These are phyloP conservation scores for Acorus calamus DNA, from an alignment of 106 monocot genomes.

Conservation along the genomic window DNA sequence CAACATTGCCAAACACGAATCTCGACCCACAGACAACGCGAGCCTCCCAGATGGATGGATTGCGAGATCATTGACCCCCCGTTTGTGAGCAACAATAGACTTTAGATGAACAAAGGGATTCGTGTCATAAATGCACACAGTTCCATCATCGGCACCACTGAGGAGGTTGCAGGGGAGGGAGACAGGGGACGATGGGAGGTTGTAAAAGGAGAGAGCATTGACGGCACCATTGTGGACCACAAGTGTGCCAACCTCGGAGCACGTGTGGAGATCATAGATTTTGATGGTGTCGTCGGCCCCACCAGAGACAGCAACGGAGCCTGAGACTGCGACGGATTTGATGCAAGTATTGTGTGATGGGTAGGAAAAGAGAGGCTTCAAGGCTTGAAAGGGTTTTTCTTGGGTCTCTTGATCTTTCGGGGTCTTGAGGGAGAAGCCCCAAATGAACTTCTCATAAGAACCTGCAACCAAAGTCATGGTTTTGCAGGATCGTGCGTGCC, in stretches of 20 bases:
- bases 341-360: constrained; percentile 68
- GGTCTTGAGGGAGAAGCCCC: constrained; percentile 86
- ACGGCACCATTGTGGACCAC: constrained; percentile 49
- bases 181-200: constrained; percentile 22
- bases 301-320: constrained; percentile 74
- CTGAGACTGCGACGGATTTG: constrained; percentile 60
- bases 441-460: constrained; percentile 88
- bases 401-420: not conserved
- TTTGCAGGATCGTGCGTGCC: too few relatives aligned
- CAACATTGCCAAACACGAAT: constrained; percentile 60
- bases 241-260: constrained; percentile 59
- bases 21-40: constrained; percentile 70
- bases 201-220: constrained; percentile 57
- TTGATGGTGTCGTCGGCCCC: constrained; percentile 76
- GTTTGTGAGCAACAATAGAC: constrained; percentile 31
- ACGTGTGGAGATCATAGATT: constrained; percentile 75
- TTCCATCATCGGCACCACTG: constrained; percentile 56
- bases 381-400: constrained; percentile 13
- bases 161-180: constrained; percentile 77
- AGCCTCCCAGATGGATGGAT: constrained; percentile 69
- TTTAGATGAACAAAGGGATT: constrained; percentile 76
- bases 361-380: constrained; percentile 68
- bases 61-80: constrained; percentile 47
- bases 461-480: constrained; percentile 73
- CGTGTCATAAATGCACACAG: constrained; percentile 70